These are phyloP conservation scores for Priceomyces carsonii DNA, from an alignment of 805 yeast species.

Conservation along the genomic window DNA sequence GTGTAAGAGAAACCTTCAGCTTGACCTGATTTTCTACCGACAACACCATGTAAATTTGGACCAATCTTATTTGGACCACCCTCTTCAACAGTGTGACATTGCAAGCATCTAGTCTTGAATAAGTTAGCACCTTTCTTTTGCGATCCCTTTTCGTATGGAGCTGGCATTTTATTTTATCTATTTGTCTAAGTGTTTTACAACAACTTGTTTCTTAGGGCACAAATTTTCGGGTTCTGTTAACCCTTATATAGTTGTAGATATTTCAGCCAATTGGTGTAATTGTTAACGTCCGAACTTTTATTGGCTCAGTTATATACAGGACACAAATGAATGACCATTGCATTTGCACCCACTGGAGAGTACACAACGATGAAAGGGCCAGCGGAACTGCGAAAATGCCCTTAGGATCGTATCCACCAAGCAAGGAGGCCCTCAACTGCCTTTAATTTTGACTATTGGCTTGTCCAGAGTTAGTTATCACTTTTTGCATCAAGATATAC, in stretches of 20 bases:
- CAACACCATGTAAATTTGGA: constrained; percentile 94
- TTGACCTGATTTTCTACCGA: constrained; percentile 89
- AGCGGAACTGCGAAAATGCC: background rate
- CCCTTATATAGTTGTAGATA: constrained; percentile 5
- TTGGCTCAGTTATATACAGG: constrained; percentile 11
- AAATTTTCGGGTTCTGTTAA: constrained; percentile 5
- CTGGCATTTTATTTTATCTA: constrained; percentile 36
- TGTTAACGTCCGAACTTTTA: constrained; percentile 7
- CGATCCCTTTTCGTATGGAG: constrained; percentile 44
- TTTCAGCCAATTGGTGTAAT: constrained; percentile 9
- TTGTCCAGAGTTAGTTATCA: too few species aligned
- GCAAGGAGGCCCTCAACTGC: background rate
- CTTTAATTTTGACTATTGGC: background rate
- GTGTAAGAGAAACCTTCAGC: constrained; percentile 95
- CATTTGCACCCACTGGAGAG: constrained; percentile 1
- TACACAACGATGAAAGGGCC: too few species aligned
- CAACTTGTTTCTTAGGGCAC: too few species aligned
- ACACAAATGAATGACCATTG: background rate
- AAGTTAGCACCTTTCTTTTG: constrained; percentile 91
- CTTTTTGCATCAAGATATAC: too few species aligned
- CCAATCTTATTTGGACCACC: constrained; percentile 99
- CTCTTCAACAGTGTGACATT: constrained; percentile 95
- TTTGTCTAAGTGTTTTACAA: constrained; percentile 4
- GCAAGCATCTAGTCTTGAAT: constrained; percentile 98
- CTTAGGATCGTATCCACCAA: background rate